phyloP scores from a whole-genome alignment of 1,284 basidiomycete species.

The Jaminaea rosea region DNA sequence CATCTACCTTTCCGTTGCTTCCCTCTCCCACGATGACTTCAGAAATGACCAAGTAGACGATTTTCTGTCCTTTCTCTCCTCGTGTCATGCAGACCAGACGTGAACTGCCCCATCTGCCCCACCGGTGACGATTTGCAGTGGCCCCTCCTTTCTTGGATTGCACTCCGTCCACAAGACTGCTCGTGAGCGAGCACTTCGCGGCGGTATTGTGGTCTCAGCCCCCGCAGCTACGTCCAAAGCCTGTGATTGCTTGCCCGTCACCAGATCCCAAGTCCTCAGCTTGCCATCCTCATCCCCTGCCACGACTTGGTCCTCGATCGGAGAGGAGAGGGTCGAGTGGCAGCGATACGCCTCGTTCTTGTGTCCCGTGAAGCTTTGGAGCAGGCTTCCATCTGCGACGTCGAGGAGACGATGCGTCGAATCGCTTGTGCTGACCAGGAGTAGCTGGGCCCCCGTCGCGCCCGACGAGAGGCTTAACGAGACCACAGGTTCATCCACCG shows the following conservation, averaged over 20 bases:
- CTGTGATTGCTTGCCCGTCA: slow-evolving; percentile 59
- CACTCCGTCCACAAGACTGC: slow-evolving; percentile 83
- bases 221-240: slow-evolving; percentile 3
- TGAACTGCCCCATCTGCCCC: slow-evolving; percentile 56
- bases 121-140: slow-evolving; percentile 67
- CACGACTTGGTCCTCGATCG: slow-evolving; percentile 65
- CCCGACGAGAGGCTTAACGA: slow-evolving; percentile 3
- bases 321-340: slow-evolving; percentile 66
- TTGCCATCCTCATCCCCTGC: slow-evolving; percentile 81
- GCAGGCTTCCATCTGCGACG: slow-evolving; percentile 65
- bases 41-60: too few species aligned
- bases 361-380: slow-evolving; percentile 78
- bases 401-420: slow-evolving; percentile 82
- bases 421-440: not conserved
- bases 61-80: not conserved
- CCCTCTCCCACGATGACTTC: not conserved
- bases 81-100: slow-evolving; percentile 20
- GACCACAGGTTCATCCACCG: slow-evolving; percentile 63
- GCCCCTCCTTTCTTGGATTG: slow-evolving; percentile 52
- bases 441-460: not conserved
- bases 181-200: slow-evolving; percentile 64
- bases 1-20: not conserved
- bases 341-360: slow-evolving; percentile 65
- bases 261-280: slow-evolving; percentile 84
- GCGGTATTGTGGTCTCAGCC: slow-evolving; percentile 60